Evolutionary conservation across 306 rosid genomes (phyloP).

Genomic region (Quercus variabilis): DNA sequence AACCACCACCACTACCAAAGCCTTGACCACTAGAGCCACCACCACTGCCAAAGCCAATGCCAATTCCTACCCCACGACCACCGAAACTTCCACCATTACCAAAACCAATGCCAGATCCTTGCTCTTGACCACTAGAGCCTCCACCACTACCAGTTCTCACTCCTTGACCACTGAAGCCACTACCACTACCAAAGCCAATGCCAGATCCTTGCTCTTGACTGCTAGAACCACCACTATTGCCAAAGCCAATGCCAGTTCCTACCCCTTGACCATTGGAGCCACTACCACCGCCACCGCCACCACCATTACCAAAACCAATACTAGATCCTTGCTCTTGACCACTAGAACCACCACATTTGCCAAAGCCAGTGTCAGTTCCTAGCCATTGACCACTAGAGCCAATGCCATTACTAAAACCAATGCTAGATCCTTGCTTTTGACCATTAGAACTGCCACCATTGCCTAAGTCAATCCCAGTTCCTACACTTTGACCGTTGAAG

Average conservation of each 20-base stretch:
- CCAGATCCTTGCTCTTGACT: background rate
- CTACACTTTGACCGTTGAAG: no score
- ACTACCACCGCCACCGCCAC: no score
- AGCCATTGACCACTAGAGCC: background rate
- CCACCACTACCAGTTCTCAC: background rate
- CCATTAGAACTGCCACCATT: no score
- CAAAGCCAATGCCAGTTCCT: no score
- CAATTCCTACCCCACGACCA: no score
- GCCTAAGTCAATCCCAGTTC: no score
- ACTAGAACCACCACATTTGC: background rate
- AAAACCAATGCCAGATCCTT: background rate
- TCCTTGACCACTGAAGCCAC: background rate
- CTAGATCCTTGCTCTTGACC: no score
- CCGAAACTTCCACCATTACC: background rate
- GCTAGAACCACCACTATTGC: background rate
- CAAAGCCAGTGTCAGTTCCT: background rate
- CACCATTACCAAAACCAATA: no score
- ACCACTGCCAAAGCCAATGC: no score
- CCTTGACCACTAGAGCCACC: no score
- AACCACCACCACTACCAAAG: background rate
- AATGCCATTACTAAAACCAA: background rate
- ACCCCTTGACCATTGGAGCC: no score
- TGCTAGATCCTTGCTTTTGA: no score
- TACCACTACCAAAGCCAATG: background rate
- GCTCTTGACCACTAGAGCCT: background rate